phyloP scores from a whole-genome alignment of 768 basidiomycete species.

The Leccinellum albellum region DNA sequence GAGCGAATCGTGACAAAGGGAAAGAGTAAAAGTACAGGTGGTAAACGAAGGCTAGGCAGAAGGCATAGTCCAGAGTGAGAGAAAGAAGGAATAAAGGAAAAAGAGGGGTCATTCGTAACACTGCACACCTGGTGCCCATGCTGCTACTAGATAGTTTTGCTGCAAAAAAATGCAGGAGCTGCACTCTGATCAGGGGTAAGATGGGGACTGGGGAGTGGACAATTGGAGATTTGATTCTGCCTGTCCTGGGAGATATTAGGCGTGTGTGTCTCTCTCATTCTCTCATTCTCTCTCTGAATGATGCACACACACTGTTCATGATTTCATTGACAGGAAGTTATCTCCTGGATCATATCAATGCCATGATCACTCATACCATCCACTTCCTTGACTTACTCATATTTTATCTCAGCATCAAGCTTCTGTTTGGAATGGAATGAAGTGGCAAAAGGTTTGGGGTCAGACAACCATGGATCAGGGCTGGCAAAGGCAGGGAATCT shows the following conservation, averaged over 20 bases:
- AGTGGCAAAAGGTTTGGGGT: slow-evolving; percentile 66
- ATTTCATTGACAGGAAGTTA: slow-evolving; percentile 50
- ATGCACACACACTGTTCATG: neutral
- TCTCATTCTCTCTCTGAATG: neutral
- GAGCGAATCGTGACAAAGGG: too few species aligned
- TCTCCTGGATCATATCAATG: slow-evolving; percentile 83
- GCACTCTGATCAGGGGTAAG: slow-evolving; percentile 64
- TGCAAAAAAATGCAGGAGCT: slow-evolving; percentile 48
- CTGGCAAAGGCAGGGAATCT: slow-evolving; percentile 58
- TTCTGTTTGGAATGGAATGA: slow-evolving; percentile 78
- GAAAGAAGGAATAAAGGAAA: too few species aligned
- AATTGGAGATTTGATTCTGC: slow-evolving; percentile 74
- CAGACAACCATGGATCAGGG: slow-evolving; percentile 75
- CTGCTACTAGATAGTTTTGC: slow-evolving; percentile 21
- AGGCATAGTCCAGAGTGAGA: too few species aligned
- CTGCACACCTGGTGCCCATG: slow-evolving; percentile 43
- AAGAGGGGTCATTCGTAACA: too few species aligned
- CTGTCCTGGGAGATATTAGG: slow-evolving; percentile 80
- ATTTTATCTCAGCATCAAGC: slow-evolving; percentile 80
- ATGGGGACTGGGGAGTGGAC: slow-evolving; percentile 83
- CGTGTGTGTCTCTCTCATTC: slow-evolving; percentile 39
- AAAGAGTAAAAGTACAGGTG: too few species aligned
- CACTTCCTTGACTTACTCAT: slow-evolving; percentile 76
- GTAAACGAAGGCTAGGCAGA: too few species aligned
- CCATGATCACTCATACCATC: slow-evolving; percentile 76